Evolutionary conservation across 208 protist species (phyloP), one percentile per base, ranked within the genome.

Genomic region (Trypanosoma caninum): DNA sequence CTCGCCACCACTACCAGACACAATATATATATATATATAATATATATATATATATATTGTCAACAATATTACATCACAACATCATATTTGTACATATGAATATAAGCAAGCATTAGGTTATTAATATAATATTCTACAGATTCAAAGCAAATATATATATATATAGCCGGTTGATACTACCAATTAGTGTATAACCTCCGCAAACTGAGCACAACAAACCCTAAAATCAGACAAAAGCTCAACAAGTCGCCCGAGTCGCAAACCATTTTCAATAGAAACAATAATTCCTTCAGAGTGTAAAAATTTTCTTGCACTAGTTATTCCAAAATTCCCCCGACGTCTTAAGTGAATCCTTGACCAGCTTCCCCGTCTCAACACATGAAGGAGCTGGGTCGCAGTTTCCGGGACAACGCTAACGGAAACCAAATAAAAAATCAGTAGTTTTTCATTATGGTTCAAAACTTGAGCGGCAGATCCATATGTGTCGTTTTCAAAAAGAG

Each of bases 401-500:
- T 31, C 57, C 28, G 51, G 46, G 10, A 78, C 14, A 33, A 68
- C 45, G 42, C 69, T 65, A 23, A 70, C 63, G 23, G 64, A 44
- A 40, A 66, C 66, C 25, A 85, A 14, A 48, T 77, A 81, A 11
- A 72, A 48, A 18, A 83, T 35, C 13, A 83, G 38, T 9, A 35
- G 59, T 25, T 47, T 51, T n/a, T 77, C 47, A 42, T 64, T 44
- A 27, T 33, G 41, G 13, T 60, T 45, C 0, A 76, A 35, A 22
- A 30, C 2, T n/a, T 50, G 25, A 20, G 22, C 25, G 2, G 62
- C n/a, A 22, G 62, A 69, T 40, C 53, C 53, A 46, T 61, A 61
- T 18, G 0, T 40, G 30, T 69, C 62, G 25, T 61, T 27, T 33
- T 60, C 20, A 18, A 60, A 44, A 44, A 31, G 38, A 18, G 14